These are phyloP conservation scores for Wickerhamomyces xylosicus DNA, from an alignment of 805 yeast genomes.

Conservation along the genomic window DNA sequence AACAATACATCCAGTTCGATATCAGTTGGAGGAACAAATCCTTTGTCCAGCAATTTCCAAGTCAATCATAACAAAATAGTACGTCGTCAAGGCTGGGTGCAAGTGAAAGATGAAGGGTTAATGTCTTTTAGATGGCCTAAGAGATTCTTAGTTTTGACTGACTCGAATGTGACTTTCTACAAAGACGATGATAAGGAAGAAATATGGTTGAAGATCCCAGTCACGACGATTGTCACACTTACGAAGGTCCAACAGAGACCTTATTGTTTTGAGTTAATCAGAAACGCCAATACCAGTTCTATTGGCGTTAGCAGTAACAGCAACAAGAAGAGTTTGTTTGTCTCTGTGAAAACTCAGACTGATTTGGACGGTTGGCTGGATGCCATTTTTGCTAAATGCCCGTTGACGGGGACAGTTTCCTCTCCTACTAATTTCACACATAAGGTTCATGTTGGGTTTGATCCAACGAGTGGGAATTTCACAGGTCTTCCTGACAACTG, in stretches of 20 bases:
- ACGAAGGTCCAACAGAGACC: conserved; percentile 64
- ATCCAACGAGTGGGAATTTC: conserved; percentile 64
- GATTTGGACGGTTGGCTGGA: conserved; percentile 89
- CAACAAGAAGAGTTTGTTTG: conserved; percentile 51
- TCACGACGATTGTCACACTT: conserved; percentile 51
- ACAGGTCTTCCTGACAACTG: conserved; percentile 92
- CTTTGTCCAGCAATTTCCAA: background rate
- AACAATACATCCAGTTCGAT: conserved; percentile 18
- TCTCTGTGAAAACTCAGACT: conserved; percentile 66
- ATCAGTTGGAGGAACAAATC: background rate
- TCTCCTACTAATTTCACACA: conserved; percentile 87
- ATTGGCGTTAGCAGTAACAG: background rate
- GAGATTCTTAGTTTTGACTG: conserved; percentile 69
- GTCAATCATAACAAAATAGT: conserved; percentile 17
- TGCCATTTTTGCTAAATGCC: conserved; percentile 70
- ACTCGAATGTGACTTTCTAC: conserved; percentile 64
- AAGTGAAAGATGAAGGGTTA: conserved; percentile 86
- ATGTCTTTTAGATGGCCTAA: conserved; percentile 90
- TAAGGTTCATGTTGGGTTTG: conserved; percentile 89
- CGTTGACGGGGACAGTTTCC: conserved; percentile 58
- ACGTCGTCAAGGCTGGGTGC: conserved; percentile 71
- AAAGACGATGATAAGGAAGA: conserved; percentile 49
- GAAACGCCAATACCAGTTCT: conserved; percentile 12
- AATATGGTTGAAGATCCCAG: conserved; percentile 40
- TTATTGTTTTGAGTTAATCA: conserved; percentile 68